These are phyloP conservation scores for Mucor irregularis DNA, from an alignment of 371 early-diverging fungal genomes.

Conservation along the genomic window DNA sequence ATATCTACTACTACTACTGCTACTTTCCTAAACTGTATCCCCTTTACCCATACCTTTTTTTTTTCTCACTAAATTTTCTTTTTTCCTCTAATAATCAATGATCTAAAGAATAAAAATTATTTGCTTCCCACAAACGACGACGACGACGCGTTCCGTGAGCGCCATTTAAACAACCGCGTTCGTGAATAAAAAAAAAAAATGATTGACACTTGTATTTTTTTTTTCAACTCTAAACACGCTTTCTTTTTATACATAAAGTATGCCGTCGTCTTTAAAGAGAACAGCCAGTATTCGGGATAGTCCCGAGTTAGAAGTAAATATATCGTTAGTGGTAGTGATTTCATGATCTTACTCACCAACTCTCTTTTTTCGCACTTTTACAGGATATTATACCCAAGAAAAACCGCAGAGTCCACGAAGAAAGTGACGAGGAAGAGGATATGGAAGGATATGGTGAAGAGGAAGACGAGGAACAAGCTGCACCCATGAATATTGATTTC, in stretches of 20 bases:
- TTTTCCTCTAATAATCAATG: too few species aligned
- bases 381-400: not conserved
- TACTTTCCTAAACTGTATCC: too few species aligned
- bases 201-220: not conserved
- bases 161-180: too few species aligned
- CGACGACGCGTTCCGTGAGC: too few species aligned
- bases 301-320: not conserved
- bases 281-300: slow-evolving; percentile 1
- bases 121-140: too few species aligned
- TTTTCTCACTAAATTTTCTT: not conserved
- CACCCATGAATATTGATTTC: not conserved
- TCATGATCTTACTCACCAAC: too few species aligned
- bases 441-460: not conserved
- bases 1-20: too few species aligned
- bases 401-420: not conserved
- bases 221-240: not conserved
- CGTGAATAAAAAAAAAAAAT: not conserved
- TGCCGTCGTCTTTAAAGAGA: slow-evolving; percentile 14
- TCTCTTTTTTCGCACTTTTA: too few species aligned
- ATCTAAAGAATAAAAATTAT: not conserved
- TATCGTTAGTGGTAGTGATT: too few species aligned
- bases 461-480: not conserved
- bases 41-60: not conserved
- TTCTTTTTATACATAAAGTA: slow-evolving; percentile 1
- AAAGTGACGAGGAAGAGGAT: slow-evolving; percentile 5